Evolutionary conservation across 2,329 filamentous ascomycete genomes (phyloP).

Genomic region (Clarireedia monteithiana): DNA sequence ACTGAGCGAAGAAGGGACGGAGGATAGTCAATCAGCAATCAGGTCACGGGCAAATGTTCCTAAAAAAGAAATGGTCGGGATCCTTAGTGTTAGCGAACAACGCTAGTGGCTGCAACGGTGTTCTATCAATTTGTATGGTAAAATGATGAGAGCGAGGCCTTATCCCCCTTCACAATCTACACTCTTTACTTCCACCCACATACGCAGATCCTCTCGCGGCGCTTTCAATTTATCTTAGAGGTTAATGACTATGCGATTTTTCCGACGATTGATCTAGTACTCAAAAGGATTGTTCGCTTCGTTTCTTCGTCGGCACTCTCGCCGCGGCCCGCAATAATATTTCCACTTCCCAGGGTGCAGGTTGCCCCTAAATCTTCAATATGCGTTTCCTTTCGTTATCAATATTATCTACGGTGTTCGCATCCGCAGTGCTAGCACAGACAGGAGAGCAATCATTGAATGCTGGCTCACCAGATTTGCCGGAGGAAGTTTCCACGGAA

Average conservation of each 20-base stretch:
- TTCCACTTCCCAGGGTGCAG: constrained; percentile 17
- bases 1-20: too few species aligned
- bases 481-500: constrained; percentile 22
- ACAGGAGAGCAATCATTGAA: constrained; percentile 12
- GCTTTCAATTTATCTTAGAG: background rate
- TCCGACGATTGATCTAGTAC: background rate
- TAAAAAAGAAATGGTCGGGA: constrained; percentile 1
- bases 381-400: constrained; percentile 27
- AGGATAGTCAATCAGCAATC: too few species aligned
- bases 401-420: constrained; percentile 21
- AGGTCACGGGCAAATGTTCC: background rate
- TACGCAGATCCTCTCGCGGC: background rate
- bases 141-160: constrained; percentile 1
- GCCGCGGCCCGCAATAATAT: constrained; percentile 13
- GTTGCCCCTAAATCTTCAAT: constrained; percentile 14
- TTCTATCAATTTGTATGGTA: constrained; percentile 5
- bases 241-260: background rate
- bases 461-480: constrained; percentile 7
- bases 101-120: constrained; percentile 7
- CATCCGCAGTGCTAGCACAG: constrained; percentile 16
- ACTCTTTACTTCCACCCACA: constrained; percentile 1
- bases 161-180: constrained; percentile 3
- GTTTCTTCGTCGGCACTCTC: constrained; percentile 16
- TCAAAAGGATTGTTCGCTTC: background rate
- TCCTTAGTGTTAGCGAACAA: background rate